Evolutionary conservation across 2,329 filamentous ascomycete genomes (phyloP), one percentile per base, ranked within the genome.

Genomic region (Neocatenulostroma microsporum): DNA sequence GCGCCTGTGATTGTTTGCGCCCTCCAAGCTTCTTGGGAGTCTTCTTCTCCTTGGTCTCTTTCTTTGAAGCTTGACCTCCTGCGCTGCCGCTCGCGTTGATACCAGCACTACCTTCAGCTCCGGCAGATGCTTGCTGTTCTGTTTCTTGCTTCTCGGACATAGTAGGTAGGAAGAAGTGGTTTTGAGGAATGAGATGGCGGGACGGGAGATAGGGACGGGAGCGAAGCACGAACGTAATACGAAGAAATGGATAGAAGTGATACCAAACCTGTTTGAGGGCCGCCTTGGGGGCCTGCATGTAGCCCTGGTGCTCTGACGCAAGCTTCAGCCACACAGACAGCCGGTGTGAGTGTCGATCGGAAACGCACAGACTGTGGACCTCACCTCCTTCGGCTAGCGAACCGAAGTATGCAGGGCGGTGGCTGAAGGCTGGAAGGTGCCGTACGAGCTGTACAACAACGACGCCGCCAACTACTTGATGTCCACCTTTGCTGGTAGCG

Each of bases 21-120:
- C 54, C 54, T 51, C 66, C 64, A 47, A 70, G 55, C 61, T 70
- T 70, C 57, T 69, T 66, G 25, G 67, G 67, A 41, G 64, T 62
- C 51, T 63, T 66, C 55, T 66, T 69, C 61, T 61, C 62, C 63
- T 61, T 63, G 21, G 43, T 27, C 60, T 46, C 50, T 44, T 49
- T 45, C 48, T 34, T 11, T 5, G 25, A 23, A 11, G 51, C 49
- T 28, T 41, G 45, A 18, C 51, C 54, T 30, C 48, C 48, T n/a
- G 53, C 54, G 30, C 50, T 52, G 32, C 52, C 54, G 36, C 47
- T 47, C 38, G 45, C 44, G 37, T 47, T 53, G 19, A 47, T 36
- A 35, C 45, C 50, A 21, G 47, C 49, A 20, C 51, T 40, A 30
- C 51, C 57, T 34, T 47, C 43, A 15, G 40, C 43, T 29, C 21